Base-by-base conservation (phyloP, 306 rosid genomes). In the Aeschynomene evenia region DNA sequence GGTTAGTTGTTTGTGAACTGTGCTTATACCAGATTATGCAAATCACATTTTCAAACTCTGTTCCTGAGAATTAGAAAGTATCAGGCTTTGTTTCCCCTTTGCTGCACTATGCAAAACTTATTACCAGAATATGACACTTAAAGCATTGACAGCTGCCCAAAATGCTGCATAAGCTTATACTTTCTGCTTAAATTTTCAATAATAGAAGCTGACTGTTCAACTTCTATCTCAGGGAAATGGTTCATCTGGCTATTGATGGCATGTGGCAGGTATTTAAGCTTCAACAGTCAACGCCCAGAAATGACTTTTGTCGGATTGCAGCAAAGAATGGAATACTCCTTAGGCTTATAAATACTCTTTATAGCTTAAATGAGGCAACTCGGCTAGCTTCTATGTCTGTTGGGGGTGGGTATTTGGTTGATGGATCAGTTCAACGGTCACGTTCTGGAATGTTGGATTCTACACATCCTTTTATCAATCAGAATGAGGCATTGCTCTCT, bases 261-360 rank as follows among this genome's bases (percentile, higher is more conserved):
- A 95, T 95, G 95, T 95, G 99, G 99, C 99, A 95, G 75, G 91
- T 95, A 72, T 95, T 95, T 80, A 91, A 91, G 91, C 99, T 95
- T 80, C 97, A 95, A 84, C 91, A 90, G 50, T 89, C 97, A 70
- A 95, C 96, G 2, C 97, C 91, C 70, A 89, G 91, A 82, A 91
- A 95, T 81, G 96, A 89, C 77, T 95, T 95, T 64, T 91, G 97
- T 78, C 92, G 97, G 49, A 95, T 95, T 72, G 96, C 97, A 28
- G 97, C 97, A 23, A 91, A 91, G 78, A 87, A 85, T 77, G 99
- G 99, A 79, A 91, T 95, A 78, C 92, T 95, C 51, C 77, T 82
- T 78, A 88, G 99, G 85, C 99, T 95, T 42, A 95, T 95, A 73
- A 95, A 95, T 84, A 91, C 99, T 14, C 97, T 95, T 31, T 77